Conservation (phyloP, 2,329 filamentous ascomycete species). For the Penicillium sp. region DNA sequence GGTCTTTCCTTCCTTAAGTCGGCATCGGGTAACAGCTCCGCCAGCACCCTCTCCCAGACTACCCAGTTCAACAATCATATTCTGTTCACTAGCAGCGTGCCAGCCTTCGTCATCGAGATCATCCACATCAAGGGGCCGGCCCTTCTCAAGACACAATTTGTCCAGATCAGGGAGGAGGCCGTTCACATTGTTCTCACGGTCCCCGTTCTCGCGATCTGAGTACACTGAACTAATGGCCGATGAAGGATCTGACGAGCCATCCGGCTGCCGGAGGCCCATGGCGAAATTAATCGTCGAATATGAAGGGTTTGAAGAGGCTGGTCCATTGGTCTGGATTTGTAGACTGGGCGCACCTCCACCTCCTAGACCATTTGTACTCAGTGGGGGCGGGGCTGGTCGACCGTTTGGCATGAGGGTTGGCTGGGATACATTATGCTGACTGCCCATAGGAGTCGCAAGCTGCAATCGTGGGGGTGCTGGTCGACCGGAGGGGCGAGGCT, state of each 20-base stretch:
- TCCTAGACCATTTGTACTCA: constrained; percentile 69
- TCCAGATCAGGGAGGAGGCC: constrained; percentile 74
- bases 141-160: constrained; percentile 76
- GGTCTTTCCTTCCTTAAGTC: constrained; percentile 85
- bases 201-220: constrained; percentile 76
- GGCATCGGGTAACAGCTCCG: constrained; percentile 88
- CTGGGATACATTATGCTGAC: constrained; percentile 64
- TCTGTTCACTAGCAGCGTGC: constrained; percentile 86
- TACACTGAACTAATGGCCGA: constrained; percentile 84
- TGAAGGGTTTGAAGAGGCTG: constrained; percentile 72
- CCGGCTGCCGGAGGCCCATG: constrained; percentile 61
- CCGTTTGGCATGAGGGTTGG: constrained; percentile 54
- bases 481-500: constrained; percentile 40
- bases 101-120: constrained; percentile 94
- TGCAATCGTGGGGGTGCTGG: constrained; percentile 75
- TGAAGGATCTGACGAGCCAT: constrained; percentile 73
- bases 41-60: constrained; percentile 92
- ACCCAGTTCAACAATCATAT: constrained; percentile 82
- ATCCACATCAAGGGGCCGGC: constrained; percentile 81
- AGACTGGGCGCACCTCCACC: constrained; percentile 76
- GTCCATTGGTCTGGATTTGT: constrained; percentile 74
- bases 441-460: constrained; percentile 85
- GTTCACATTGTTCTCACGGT: constrained; percentile 76
- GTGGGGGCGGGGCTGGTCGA: constrained; percentile 56
- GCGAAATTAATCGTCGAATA: constrained; percentile 82